Evolutionary conservation across 202 grass and related monocot species (phyloP).

Genomic region (Alloteropsis angusta): DNA sequence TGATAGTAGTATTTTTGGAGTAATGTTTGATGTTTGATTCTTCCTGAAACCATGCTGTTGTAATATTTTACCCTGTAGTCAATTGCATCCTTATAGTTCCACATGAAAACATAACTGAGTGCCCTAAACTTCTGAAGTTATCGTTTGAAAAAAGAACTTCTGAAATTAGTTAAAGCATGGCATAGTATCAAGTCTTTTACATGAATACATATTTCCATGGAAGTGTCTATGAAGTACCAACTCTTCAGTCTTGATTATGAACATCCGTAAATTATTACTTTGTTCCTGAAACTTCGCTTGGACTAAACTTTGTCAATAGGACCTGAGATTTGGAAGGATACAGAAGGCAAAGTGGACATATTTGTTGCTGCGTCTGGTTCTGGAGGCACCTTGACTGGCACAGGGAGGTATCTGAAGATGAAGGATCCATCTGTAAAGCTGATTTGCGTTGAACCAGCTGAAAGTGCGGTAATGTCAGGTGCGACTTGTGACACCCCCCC

Average conservation of each 20-base stretch:
- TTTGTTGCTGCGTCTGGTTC: slow-evolving; percentile 42
- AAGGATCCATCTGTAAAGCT: slow-evolving; percentile 42
- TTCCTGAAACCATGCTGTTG: background rate
- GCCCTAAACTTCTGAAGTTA: background rate
- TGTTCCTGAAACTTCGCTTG: background rate
- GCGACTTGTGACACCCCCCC: background rate
- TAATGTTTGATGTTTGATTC: background rate
- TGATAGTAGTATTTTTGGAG: background rate
- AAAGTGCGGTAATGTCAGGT: slow-evolving; percentile 61
- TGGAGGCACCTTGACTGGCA: slow-evolving; percentile 40
- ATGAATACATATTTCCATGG: background rate
- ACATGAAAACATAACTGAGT: background rate
- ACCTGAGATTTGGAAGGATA: slow-evolving; percentile 61
- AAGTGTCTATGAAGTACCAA: background rate
- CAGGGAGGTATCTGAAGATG: slow-evolving; percentile 51
- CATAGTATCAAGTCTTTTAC: background rate
- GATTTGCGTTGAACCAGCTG: slow-evolving; percentile 52
- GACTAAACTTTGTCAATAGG: slow-evolving; percentile 15
- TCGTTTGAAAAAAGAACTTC: background rate
- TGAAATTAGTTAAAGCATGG: background rate
- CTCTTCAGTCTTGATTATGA: background rate
- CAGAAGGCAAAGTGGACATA: slow-evolving; percentile 54
- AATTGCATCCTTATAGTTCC: background rate
- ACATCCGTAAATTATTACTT: background rate
- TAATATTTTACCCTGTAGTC: background rate